Percentiles rank a stretch among this genome's conserved stretches.
Evolutionary conservation across 164 flowering plant species (phyloP).

Genomic region (Tetracentron sinense): DNA sequence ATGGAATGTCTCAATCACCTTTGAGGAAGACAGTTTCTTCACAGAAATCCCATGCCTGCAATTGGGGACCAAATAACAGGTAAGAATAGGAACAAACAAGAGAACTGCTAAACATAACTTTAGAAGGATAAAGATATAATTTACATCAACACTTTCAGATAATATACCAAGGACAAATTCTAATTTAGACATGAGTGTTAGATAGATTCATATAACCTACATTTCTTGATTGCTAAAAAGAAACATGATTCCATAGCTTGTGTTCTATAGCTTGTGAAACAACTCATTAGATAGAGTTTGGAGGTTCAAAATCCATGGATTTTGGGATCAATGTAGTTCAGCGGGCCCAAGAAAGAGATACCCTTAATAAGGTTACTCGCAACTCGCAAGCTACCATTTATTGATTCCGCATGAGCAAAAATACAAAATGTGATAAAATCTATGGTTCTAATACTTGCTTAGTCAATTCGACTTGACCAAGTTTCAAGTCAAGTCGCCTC

Average conservation of each 20-base stretch:
- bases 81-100: constrained; percentile 12
- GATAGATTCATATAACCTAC: background rate
- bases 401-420: no score
- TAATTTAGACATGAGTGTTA: constrained; percentile 6
- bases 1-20: constrained; percentile 14
- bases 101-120: constrained; percentile 8
- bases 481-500: no score
- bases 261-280: background rate
- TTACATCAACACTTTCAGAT: constrained; percentile 14
- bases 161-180: constrained; percentile 13
- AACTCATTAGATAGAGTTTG: background rate
- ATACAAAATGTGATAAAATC: no score
- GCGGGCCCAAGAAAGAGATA: no score
- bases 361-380: no score
- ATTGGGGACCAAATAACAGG: constrained; percentile 14
- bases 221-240: background rate
- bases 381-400: no score
- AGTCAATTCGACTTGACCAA: no score
- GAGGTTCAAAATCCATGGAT: background rate
- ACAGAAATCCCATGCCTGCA: constrained; percentile 13
- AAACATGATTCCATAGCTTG: background rate
- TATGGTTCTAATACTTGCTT: no score
- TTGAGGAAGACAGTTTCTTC: constrained; percentile 8
- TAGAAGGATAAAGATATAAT: constrained; percentile 10
- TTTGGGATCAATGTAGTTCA: no score